A percentile compares a stretch with the other conserved stretches of the same genome.
Evolutionary conservation across 805 yeast genomes (phyloP).

Genomic region (Candida dajiaensis): DNA sequence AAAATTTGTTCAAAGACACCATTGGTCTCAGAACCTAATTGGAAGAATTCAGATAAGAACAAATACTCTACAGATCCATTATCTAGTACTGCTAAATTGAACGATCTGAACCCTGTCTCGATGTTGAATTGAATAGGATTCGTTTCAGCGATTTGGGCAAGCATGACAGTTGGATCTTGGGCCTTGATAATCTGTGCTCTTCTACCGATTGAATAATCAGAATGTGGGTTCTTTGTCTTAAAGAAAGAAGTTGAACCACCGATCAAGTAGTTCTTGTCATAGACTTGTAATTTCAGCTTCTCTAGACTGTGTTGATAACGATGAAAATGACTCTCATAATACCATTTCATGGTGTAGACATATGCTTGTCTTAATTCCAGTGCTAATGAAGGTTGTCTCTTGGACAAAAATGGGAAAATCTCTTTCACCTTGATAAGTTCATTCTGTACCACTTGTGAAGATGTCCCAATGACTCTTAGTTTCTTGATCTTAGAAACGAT

Average conservation of each 20-base stretch:
- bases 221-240: conserved; percentile 15
- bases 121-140: conserved; percentile 60
- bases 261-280: conserved; percentile 52
- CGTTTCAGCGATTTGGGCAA: conserved; percentile 81
- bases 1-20: conserved; percentile 45
- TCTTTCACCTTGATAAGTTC: conserved; percentile 59
- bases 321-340: conserved; percentile 72
- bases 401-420: conserved; percentile 48
- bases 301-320: conserved; percentile 71
- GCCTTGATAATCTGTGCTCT: conserved; percentile 53
- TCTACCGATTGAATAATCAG: conserved; percentile 30
- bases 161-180: conserved; percentile 59
- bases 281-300: conserved; percentile 46
- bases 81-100: conserved; percentile 68
- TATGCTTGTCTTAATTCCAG: conserved; percentile 74
- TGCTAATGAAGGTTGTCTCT: conserved; percentile 57
- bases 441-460: conserved; percentile 73
- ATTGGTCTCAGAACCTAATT: conserved; percentile 36
- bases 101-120: conserved; percentile 68
- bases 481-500: conserved; percentile 58
- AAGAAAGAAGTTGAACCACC: conserved; percentile 32
- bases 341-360: conserved; percentile 88
- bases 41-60: conserved; percentile 68
- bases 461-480: conserved; percentile 55
- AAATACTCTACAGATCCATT: conserved; percentile 73